Conservation (phyloP, 1,139 yeast species). For the Kurtzmaniella quercitrusa region DNA sequence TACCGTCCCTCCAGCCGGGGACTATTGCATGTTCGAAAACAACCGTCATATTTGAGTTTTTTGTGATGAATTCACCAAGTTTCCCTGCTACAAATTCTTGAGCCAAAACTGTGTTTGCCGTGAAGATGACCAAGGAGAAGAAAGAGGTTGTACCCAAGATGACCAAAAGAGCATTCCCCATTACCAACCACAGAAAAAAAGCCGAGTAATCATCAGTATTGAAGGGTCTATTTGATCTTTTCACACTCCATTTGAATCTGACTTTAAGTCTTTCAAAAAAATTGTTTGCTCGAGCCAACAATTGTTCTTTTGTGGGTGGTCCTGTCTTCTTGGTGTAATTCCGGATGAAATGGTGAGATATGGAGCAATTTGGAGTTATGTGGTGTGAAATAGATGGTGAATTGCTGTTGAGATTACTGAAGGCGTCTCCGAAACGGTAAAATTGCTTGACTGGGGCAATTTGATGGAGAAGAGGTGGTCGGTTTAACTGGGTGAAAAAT, state of each 20-base stretch:
- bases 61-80: slow-evolving; percentile 79
- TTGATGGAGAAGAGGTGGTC: neutral
- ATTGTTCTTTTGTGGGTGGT: slow-evolving; percentile 40
- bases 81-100: slow-evolving; percentile 83
- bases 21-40: slow-evolving; percentile 92
- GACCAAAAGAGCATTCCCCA: slow-evolving; percentile 77
- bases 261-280: slow-evolving; percentile 49
- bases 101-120: slow-evolving; percentile 82
- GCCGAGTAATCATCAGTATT: slow-evolving; percentile 89
- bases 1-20: slow-evolving; percentile 91
- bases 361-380: neutral
- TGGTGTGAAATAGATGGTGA: neutral
- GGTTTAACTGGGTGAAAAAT: neutral
- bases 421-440: neutral
- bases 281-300: slow-evolving; percentile 49
- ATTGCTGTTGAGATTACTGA: neutral
- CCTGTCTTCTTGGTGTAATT: neutral
- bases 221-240: slow-evolving; percentile 55
- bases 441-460: neutral
- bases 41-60: slow-evolving; percentile 80
- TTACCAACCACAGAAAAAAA: slow-evolving; percentile 82
- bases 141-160: slow-evolving; percentile 88
- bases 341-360: neutral
- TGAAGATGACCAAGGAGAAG: slow-evolving; percentile 69
- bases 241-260: slow-evolving; percentile 68